Conservation (phyloP, 1,284 basidiomycete genomes). For the Trichosporon faecale region DNA sequence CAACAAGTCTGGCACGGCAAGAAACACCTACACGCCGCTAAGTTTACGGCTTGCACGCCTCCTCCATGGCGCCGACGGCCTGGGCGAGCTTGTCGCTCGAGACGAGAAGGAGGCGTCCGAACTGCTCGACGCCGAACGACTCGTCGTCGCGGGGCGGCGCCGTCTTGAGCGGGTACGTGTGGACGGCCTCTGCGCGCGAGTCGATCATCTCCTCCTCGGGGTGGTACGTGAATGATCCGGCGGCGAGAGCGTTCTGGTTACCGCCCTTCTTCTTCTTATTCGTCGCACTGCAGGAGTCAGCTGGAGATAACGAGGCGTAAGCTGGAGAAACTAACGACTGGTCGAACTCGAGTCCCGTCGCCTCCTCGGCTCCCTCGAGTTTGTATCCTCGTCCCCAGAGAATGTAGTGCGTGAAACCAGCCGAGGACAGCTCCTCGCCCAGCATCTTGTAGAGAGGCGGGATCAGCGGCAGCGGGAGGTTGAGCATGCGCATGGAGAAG, state of each 20-base stretch:
- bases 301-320: too few species aligned
- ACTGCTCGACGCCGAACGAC: constrained; percentile 73
- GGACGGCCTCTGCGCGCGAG: constrained; percentile 62
- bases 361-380: constrained; percentile 45
- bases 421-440: constrained; percentile 67
- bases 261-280: constrained; percentile 46
- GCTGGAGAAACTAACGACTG: constrained; percentile 25
- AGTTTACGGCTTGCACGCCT: constrained; percentile 27
- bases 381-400: constrained; percentile 51
- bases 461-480: constrained; percentile 86
- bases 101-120: constrained; percentile 72
- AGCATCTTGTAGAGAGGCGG: constrained; percentile 88
- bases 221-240: constrained; percentile 66
- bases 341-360: constrained; percentile 45
- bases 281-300: not conserved
- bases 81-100: constrained; percentile 43
- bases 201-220: constrained; percentile 76
- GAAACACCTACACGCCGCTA: not conserved
- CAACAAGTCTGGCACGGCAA: not conserved
- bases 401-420: constrained; percentile 44
- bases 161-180: constrained; percentile 66
- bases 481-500: constrained; percentile 79
- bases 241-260: constrained; percentile 33
- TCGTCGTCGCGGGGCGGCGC: constrained; percentile 65
- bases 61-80: constrained; percentile 51